Evolutionary conservation across 2,329 filamentous ascomycete genomes (phyloP), one percentile per base, ranked within the genome.

Genomic region (Colletotrichum orchidophilum): DNA sequence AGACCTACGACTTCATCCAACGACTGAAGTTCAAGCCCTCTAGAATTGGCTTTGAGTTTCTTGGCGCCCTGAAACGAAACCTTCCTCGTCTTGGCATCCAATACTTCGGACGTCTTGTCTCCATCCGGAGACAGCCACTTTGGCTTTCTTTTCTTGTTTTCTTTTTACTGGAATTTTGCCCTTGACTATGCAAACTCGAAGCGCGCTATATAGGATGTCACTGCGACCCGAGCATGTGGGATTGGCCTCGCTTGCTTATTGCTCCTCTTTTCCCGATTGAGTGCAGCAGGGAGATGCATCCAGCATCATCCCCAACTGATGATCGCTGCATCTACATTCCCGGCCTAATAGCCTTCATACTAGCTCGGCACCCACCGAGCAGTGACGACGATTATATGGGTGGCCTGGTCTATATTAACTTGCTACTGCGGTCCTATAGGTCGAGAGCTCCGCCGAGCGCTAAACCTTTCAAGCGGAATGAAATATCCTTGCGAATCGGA

Each of bases 31-130:
- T 33, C 24, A 33, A 15, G 24, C 64, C 63, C 39, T 64, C 52
- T 58, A 50, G 26, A 15, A 35, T 50, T 42, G 29, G 52, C 18
- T 58, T 46, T 59, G 33, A 54, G 29, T 70, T 59, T 53, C 54
- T 70, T 65, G 53, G 42, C 61, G 29, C n/a, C 31, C 27, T 65
- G 66, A 65, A 70, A 70, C 66, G 62, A 24, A 15, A 27, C 53
- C 15, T 59, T 58, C 15, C 61, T 69, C 26, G n/a, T 27, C 54
- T 65, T 65, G 54, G 54, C 66, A 70, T 65, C 66, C 54, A 24
- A 59, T 60, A 54, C 26, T 42, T 31, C 33, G 33, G 24, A 46
- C 21, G 35, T n/a, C 11, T 12, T 24, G 15, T 31, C 29, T 24
- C 8, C 2, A 55, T 33, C 21, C 29, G 26, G 3, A 35, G 35